Conservation (phyloP, 2,329 filamentous ascomycete species). For the Microsporum canis region DNA sequence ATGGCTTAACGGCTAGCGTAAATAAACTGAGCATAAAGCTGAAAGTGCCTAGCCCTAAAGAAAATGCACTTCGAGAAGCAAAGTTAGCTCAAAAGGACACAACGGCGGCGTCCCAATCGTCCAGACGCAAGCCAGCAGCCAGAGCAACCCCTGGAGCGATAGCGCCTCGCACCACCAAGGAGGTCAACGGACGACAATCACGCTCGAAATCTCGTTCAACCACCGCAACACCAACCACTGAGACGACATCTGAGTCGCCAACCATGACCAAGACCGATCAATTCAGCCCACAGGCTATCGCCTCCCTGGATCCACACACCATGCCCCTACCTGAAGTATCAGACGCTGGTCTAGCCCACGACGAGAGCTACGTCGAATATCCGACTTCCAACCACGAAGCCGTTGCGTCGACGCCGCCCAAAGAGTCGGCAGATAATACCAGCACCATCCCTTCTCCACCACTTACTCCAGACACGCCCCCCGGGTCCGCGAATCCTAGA, state of each 20-base stretch:
- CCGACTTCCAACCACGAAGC: neutral
- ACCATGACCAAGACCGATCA: neutral
- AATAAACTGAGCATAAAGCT: conserved; percentile 46
- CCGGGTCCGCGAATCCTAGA: conserved; percentile 11
- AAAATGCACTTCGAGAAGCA: conserved; percentile 44
- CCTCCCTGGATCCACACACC: neutral
- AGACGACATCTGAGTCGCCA: neutral
- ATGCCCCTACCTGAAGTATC: conserved; percentile 1
- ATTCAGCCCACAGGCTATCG: neutral
- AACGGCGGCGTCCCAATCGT: neutral
- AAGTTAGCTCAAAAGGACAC: conserved; percentile 22
- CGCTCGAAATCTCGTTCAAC: neutral
- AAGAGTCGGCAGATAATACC: neutral
- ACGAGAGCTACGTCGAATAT: neutral
- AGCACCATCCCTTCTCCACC: conserved; percentile 9
- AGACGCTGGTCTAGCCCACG: neutral
- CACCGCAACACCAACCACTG: neutral
- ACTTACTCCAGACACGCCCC: conserved; percentile 9
- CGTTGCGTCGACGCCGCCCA: neutral
- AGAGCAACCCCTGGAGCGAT: neutral
- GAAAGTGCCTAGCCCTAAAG: conserved; percentile 47
- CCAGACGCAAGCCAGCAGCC: neutral
- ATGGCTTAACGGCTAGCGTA: conserved; percentile 42
- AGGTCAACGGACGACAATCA: neutral
- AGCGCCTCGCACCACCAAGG: neutral